phyloP scores from a whole-genome alignment of 352 stramenopile genomes.

The Phytophthora rubi region DNA sequence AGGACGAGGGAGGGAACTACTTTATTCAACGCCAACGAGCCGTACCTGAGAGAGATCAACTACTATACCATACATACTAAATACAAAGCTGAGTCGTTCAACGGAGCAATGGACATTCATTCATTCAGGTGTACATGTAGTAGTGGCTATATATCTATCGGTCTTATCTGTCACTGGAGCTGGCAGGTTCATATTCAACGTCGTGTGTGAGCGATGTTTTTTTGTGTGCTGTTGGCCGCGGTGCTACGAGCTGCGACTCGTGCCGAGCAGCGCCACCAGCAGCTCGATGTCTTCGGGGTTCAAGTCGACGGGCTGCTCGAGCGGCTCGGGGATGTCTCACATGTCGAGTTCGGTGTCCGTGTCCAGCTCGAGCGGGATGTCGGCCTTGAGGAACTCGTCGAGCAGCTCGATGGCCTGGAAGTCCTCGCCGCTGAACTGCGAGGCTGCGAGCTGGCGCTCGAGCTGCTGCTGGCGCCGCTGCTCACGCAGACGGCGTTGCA shows the following conservation, averaged over 20 bases:
- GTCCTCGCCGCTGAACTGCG: constrained; percentile 22
- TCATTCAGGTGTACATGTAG: constrained; percentile 11
- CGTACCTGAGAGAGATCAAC: constrained; percentile 19
- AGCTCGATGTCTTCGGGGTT: constrained; percentile 42
- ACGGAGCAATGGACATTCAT: neutral
- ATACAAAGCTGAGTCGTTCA: constrained; percentile 28
- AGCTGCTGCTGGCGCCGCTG: constrained; percentile 35
- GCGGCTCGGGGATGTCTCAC: constrained; percentile 37
- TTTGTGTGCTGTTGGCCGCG: neutral
- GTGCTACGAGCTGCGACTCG: constrained; percentile 17
- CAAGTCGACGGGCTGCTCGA: constrained; percentile 33
- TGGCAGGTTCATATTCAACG: constrained; percentile 31
- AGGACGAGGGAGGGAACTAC: neutral
- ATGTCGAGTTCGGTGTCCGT: constrained; percentile 41
- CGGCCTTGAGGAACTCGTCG: constrained; percentile 34
- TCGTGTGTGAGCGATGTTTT: constrained; percentile 2
- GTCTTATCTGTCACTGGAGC: neutral
- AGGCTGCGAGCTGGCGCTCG: constrained; percentile 24
- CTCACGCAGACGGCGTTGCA: constrained; percentile 44
- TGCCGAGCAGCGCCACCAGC: constrained; percentile 35
- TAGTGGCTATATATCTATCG: constrained; percentile 17
- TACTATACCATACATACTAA: constrained; percentile 44
- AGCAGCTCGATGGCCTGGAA: constrained; percentile 28
- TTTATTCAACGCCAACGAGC: constrained; percentile 32
- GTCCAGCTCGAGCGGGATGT: constrained; percentile 36